A percentile compares a stretch with the other conserved stretches of the same genome.
phyloP scores from a whole-genome alignment of 306 rosid genomes.

The Abrus precatorius region DNA sequence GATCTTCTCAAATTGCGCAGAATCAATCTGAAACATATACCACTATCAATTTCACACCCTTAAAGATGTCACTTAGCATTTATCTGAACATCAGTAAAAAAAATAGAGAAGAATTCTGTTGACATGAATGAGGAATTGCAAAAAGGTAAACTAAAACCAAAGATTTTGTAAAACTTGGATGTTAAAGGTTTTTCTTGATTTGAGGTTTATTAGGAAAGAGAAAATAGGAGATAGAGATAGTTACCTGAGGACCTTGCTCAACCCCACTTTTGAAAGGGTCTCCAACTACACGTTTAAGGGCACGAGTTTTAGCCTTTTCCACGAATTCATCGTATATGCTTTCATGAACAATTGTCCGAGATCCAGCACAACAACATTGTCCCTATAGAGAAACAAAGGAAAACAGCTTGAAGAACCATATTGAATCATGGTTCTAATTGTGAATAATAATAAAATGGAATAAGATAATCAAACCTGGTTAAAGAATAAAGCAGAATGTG shows the following conservation, averaged over 20 bases:
- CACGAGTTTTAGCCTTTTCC: conserved; percentile 74
- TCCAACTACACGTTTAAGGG: conserved; percentile 72
- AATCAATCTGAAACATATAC: conserved; percentile 58
- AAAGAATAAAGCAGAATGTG: conserved; percentile 78
- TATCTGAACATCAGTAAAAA: background rate
- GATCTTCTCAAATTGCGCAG: conserved; percentile 70
- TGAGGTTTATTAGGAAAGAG: background rate
- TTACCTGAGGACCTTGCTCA: conserved; percentile 95
- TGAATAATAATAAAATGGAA: background rate
- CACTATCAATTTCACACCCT: conserved; percentile 5
- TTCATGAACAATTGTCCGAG: conserved; percentile 89
- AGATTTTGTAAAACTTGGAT: background rate
- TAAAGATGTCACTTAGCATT: conserved; percentile 6
- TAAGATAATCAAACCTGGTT: conserved; percentile 64
- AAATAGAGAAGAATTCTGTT: background rate
- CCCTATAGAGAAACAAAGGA: conserved; percentile 58
- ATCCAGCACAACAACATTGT: conserved; percentile 87
- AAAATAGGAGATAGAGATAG: conserved; percentile 13
- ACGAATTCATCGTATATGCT: conserved; percentile 70
- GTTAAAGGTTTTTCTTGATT: background rate
- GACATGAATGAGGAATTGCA: background rate
- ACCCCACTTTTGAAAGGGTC: conserved; percentile 78
- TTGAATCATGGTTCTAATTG: background rate
- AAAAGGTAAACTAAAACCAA: background rate
- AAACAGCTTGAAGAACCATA: conserved; percentile 23